Base-by-base conservation (phyloP, 2,329 filamentous ascomycete genomes). In the Paecilomyces sp. region DNA sequence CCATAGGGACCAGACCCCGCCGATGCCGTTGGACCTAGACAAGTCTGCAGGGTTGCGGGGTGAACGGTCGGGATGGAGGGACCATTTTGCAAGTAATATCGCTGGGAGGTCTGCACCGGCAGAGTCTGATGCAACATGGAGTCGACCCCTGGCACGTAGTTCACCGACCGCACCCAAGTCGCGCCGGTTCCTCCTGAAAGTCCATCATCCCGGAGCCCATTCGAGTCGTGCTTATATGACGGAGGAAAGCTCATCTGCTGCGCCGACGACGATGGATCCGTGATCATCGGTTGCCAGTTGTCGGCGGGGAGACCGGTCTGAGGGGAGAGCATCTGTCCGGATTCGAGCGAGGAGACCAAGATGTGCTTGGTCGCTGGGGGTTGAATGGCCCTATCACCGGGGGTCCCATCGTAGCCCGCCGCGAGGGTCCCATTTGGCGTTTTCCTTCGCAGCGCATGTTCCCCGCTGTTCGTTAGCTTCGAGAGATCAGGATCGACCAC, bases 361-460 rank as follows among this genome's bases (percentile, higher is more conserved):
- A 96, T 85, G 71, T 96, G 92, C 75, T 97, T 97, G 54, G 86
- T 80, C 1, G 90, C 88, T 41, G 90, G 90, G 5, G 88, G 88
- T 41, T 89, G 89, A 36, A 87, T 85, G 9, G 83, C 85, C 67
- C 88, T 85, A 69, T 91, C 88, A 24, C 87, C 82, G 1, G 88
- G 86, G 4, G 90, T 90, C 33, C 90, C 91, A 80, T 97, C 92
- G 70, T 96, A 97, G 11, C 91, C 92, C 58, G 90, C 91, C 64
- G 93, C 88, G 62, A 97, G 83, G 41, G 92, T 96, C n/a, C 93
- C 94, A 69, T 88, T 93, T 3, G 93, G 94, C 8, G 93, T 97
- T 75, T 97, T 97, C 65, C 93, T 86, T 65, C 93, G 86, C 59
- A 97, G 80, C 67, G 91, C 89, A 73, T 96, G 87, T 73, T 96